phyloP scores from a whole-genome alignment of 352 stramenopile genomes.

The Globisporangium okanoganense region DNA sequence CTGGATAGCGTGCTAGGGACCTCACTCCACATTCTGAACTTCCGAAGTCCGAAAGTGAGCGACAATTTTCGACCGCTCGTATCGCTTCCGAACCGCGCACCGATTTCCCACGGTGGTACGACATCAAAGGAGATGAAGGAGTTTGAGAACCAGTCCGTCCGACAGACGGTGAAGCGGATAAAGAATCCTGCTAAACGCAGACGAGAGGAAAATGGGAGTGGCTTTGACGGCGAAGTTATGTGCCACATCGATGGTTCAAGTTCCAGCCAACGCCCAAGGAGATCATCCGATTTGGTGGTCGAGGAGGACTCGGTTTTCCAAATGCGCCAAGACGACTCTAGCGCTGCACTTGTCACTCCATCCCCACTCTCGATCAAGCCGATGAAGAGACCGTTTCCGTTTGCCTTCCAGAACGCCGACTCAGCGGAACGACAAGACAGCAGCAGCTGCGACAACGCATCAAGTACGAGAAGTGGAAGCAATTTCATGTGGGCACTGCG shows the following conservation, averaged over 20 bases:
- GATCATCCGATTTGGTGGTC: background rate
- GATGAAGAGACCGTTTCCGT: constrained; percentile 12
- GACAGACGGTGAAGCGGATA: constrained; percentile 39
- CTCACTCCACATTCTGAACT: constrained; percentile 73
- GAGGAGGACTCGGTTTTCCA: background rate
- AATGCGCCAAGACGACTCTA: background rate
- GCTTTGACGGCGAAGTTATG: constrained; percentile 64
- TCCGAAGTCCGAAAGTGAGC: constrained; percentile 75
- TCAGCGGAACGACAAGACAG: background rate
- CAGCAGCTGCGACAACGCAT: background rate
- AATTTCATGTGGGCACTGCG: constrained; percentile 12
- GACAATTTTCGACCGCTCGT: constrained; percentile 67
- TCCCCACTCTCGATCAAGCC: background rate
- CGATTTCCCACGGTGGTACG: background rate
- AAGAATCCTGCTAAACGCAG: constrained; percentile 49
- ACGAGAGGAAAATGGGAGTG: constrained; percentile 51
- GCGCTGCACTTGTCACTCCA: background rate
- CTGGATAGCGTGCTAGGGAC: constrained; percentile 62
- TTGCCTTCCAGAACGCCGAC: constrained; percentile 1
- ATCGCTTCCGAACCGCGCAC: constrained; percentile 11
- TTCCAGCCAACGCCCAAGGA: constrained; percentile 4
- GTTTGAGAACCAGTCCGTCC: constrained; percentile 39
- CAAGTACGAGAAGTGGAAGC: constrained; percentile 11
- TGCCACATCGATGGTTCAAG: constrained; percentile 39
- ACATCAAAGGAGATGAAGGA: constrained; percentile 33